Base-by-base conservation (phyloP, 2,329 filamentous ascomycete species). In the Raffaelea ambrosiae region DNA sequence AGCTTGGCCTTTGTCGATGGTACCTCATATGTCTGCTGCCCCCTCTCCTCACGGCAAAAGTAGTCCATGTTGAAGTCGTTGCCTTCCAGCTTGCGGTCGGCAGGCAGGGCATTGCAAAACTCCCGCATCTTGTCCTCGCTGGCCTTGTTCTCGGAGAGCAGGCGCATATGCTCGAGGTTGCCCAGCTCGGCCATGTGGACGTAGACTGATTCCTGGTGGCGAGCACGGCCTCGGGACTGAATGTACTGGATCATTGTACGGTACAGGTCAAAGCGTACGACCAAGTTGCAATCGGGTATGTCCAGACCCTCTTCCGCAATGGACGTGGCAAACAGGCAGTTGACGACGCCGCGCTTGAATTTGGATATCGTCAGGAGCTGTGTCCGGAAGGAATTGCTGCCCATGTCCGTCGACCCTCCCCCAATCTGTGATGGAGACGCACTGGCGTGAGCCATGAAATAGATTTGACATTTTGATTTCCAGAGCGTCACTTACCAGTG, bases 211-310 rank as follows among this genome's bases (percentile, higher is more conserved):
- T 84, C 76, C 1, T 68, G 64, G 57, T 88, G 85, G 36, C 93
- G 78, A 13, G 93, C 93, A 47, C 93, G 79, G 0, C 93, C 93
- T 53, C 88, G 79, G 14, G 90, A 96, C 63, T 98, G 93, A 19
- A 97, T 83, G 60, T 96, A 97, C 59, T 95, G 87, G 46, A 97
- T 97, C 63, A 95, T 81, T 0, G 91, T 96, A 11, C 76, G 74
- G 64, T 89, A 95, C 3, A 95, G 75, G 60, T 97, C 88, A 58
- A 96, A 98, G 2, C 90, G 68, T 50, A 86, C 71, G 26, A 85
- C 70, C 1, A 83, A 61, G 53, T 84, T 83, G 61, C 81, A 85
- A 48, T 83, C 78, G 0, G 81, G 81, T 43, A 85, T 76, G 55
- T 85, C 81, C 13, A 85, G 72, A 1, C 81, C 81, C 59, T 85